These are phyloP conservation scores for Penicillium glabrum DNA, from an alignment of 2,329 filamentous ascomycete genomes.

Conservation along the genomic window DNA sequence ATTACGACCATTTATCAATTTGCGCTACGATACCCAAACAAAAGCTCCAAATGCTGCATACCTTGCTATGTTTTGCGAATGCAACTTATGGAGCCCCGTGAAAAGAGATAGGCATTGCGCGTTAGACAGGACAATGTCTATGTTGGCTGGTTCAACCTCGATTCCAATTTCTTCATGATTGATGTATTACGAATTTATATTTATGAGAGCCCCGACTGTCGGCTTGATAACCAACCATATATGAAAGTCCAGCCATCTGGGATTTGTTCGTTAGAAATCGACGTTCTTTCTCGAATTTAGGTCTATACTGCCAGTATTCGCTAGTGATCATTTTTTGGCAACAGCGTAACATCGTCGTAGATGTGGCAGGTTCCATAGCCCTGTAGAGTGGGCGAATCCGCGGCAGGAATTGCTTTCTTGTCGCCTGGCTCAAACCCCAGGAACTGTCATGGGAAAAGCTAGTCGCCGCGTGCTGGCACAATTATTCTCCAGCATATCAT, in stretches of 20 bases:
- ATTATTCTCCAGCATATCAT: constrained; percentile 17
- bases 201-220: neutral
- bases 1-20: neutral
- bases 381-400: neutral
- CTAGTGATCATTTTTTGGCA: neutral
- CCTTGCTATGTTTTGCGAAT: neutral
- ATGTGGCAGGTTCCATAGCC: neutral
- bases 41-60: neutral
- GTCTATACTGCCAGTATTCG: neutral
- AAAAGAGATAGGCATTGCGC: neutral
- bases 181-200: constrained; percentile 11
- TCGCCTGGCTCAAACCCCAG: neutral
- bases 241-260: neutral
- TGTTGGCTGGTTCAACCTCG: neutral
- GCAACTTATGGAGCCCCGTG: neutral
- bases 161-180: neutral
- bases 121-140: neutral
- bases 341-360: neutral
- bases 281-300: neutral
- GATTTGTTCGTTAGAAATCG: neutral
- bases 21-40: constrained; percentile 3
- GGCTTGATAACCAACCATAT: neutral
- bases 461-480: neutral
- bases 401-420: neutral
- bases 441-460: neutral